Base-by-base conservation (phyloP, 2,329 filamentous ascomycete species). In the Pestalotiopsis sp. region DNA sequence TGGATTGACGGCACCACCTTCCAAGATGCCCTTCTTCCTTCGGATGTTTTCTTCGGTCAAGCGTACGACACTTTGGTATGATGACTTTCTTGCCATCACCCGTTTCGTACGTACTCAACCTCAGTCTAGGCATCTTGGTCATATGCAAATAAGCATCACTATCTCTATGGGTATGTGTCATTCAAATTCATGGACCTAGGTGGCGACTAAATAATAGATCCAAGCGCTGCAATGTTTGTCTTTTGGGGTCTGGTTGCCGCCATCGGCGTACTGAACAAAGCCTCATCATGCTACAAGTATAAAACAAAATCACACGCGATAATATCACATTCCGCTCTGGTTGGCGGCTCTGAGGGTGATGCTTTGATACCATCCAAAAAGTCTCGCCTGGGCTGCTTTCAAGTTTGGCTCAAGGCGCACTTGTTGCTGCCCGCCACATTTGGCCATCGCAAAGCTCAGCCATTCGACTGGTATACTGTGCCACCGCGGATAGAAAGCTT, bases 381-480 rank as follows among this genome's bases (percentile, higher is more conserved):
- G 20, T 52, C 39, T 20, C 65, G 62, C 31, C 20, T 59, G 11
- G 23, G 20, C 57, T 13, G 57, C 20, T 62, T 64, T 2, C 67
- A 64, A 23, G 61, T 71, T 0, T 82, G 80, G 78, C 39, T 81
- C 17, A 76, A 79, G 57, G 75, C 77, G 38, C 76, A 78, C 3
- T 59, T 84, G 0, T 73, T 76, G 0, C 69, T 83, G 0, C 83
- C 83, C 0, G 83, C 84, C 0, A 80, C 83, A 0, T 84, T 85
- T 61, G 84, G 84, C 0, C 75, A 81, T 41, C 77, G 77, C 17
- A 82, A 79, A 65, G 79, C 83, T 0, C 81, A 84, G 56, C 82
- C 82, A 25, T 77, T 83, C 3, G 81, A 82, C 38, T 85, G 82
- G 78, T 82, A 79, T 66, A 84, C 83, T 0, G 78, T 85, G 0